Evolutionary conservation across 2,329 filamentous ascomycete species (phyloP).

Genomic region (Setomelanomma holmii): DNA sequence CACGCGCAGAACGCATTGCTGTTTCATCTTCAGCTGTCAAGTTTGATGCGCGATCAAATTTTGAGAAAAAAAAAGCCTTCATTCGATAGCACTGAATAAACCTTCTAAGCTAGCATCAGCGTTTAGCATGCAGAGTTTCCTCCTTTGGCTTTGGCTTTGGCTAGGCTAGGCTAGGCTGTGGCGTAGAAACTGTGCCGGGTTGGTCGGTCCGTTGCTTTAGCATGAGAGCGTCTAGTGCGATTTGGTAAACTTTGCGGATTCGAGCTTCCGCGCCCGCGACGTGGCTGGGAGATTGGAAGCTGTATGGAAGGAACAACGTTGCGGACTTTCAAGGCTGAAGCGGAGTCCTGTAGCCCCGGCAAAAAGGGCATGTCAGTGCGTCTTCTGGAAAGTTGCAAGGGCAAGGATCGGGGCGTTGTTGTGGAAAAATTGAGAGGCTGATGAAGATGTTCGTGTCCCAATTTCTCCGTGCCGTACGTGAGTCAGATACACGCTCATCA

Average conservation of each 20-base stretch:
- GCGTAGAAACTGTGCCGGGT: slow-evolving; percentile 35
- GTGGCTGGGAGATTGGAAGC: slow-evolving; percentile 23
- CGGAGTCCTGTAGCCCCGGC: slow-evolving; percentile 17
- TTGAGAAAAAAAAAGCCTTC: slow-evolving; percentile 12
- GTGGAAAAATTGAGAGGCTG: slow-evolving; percentile 16
- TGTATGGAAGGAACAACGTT: slow-evolving; percentile 13
- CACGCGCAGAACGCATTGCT: slow-evolving; percentile 5
- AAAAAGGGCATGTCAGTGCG: slow-evolving; percentile 30
- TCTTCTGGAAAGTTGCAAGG: slow-evolving; percentile 26
- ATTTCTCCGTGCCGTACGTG: not conserved
- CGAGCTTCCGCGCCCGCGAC: slow-evolving; percentile 10
- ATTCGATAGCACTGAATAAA: slow-evolving; percentile 14
- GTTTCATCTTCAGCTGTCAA: slow-evolving; percentile 19
- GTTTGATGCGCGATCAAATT: slow-evolving; percentile 10
- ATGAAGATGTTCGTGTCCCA: slow-evolving; percentile 10
- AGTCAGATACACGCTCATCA: not conserved
- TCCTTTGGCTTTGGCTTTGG: slow-evolving; percentile 10
- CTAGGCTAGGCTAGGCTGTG: slow-evolving; percentile 14
- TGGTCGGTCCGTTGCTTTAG: slow-evolving; percentile 9
- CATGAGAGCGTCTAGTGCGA: slow-evolving; percentile 6
- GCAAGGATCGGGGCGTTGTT: slow-evolving; percentile 19
- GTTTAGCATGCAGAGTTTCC: slow-evolving; percentile 7
- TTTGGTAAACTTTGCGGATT: slow-evolving; percentile 12
- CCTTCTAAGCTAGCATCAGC: slow-evolving; percentile 14
- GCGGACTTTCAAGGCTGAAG: slow-evolving; percentile 23